These are phyloP conservation scores for Aspergillus brasiliensis DNA, from an alignment of 2,329 filamentous ascomycete genomes.

Conservation along the genomic window DNA sequence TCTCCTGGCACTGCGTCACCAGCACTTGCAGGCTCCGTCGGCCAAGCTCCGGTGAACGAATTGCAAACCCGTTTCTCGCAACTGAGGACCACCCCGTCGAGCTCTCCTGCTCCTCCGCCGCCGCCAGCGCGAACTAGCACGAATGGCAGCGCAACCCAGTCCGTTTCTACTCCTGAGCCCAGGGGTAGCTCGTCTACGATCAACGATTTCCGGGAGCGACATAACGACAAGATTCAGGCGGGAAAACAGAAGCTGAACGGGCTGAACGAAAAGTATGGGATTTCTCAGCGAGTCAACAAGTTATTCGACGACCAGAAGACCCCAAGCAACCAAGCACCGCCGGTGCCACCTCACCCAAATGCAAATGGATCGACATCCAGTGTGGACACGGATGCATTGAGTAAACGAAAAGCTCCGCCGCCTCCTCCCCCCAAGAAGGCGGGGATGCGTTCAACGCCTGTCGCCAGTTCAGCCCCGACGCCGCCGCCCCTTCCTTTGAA, in stretches of 20 bases:
- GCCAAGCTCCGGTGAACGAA: constrained; percentile 58
- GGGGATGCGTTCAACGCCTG: constrained; percentile 44
- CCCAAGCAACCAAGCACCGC: constrained; percentile 24
- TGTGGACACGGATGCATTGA: constrained; percentile 35
- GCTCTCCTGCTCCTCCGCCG: constrained; percentile 25
- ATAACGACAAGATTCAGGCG: constrained; percentile 68
- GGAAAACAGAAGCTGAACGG: constrained; percentile 60
- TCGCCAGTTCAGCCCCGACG: constrained; percentile 32
- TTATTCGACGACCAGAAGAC: constrained; percentile 44
- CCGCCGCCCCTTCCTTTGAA: constrained; percentile 60
- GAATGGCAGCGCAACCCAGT: constrained; percentile 63
- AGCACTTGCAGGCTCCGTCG: constrained; percentile 23
- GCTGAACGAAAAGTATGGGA: constrained; percentile 35
- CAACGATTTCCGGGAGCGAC: constrained; percentile 69
- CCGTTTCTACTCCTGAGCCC: constrained; percentile 62
- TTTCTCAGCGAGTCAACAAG: constrained; percentile 53
- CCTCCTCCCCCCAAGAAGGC: constrained; percentile 60
- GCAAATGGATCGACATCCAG: constrained; percentile 28
- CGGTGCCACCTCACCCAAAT: constrained; percentile 28
- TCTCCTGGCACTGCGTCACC: constrained; percentile 26
- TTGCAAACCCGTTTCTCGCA: constrained; percentile 69
- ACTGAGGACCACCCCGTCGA: constrained; percentile 47
- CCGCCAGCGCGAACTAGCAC: constrained; percentile 42
- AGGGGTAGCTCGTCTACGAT: constrained; percentile 61
- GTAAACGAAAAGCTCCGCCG: constrained; percentile 55